A percentile compares a stretch with the other conserved stretches of the same genome.
These are phyloP conservation scores for Pestalotiopsis sp. DNA, from an alignment of 2,329 filamentous ascomycete genomes.

Conservation along the genomic window DNA sequence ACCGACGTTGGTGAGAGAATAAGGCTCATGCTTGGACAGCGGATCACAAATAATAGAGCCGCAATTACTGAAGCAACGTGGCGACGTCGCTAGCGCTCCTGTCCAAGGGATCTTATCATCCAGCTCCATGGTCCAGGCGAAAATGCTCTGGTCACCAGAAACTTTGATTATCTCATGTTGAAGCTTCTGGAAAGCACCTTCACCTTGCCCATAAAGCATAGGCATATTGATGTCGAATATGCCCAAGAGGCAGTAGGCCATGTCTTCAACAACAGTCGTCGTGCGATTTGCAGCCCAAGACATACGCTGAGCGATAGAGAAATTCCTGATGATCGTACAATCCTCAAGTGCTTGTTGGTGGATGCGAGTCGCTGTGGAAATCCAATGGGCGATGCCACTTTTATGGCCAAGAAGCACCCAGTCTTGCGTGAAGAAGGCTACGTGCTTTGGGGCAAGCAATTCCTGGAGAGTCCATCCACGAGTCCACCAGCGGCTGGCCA, in stretches of 20 bases:
- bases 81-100: background rate
- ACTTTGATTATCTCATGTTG: constrained; percentile 37
- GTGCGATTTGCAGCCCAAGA: constrained; percentile 38
- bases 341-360: constrained; percentile 18
- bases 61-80: background rate
- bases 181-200: constrained; percentile 32
- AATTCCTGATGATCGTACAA: constrained; percentile 17
- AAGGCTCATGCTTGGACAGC: background rate
- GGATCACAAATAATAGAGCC: background rate
- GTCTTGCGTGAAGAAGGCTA: constrained; percentile 25
- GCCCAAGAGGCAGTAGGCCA: constrained; percentile 46
- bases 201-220: constrained; percentile 42
- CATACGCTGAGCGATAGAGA: constrained; percentile 40
- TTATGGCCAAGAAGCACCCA: constrained; percentile 19
- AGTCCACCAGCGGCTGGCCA: constrained; percentile 26
- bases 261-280: constrained; percentile 40
- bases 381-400: background rate
- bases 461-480: constrained; percentile 31
- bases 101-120: background rate
- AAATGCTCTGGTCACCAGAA: constrained; percentile 29
- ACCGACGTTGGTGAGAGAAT: background rate
- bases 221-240: constrained; percentile 47
- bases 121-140: constrained; percentile 30
- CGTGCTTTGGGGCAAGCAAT: constrained; percentile 21
- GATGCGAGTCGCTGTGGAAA: background rate